Evolutionary conservation across 805 yeast genomes (phyloP), one percentile per base, ranked within the genome.

Genomic region (Saccharomycopsis vini): DNA sequence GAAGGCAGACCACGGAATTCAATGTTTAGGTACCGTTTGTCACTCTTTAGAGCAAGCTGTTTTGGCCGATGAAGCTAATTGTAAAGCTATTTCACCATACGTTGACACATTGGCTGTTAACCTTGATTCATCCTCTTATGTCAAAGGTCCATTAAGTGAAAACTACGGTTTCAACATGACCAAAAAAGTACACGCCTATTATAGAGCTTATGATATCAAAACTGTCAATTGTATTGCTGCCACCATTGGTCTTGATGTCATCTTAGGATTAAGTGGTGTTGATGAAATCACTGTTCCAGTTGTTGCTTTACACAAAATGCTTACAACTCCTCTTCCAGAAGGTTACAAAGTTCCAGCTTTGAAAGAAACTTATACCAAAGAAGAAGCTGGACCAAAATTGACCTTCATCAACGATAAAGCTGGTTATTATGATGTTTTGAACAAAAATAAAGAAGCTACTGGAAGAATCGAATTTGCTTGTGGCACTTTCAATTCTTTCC

Each of bases 21-120:
- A 51, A n/a, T 52, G 58, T 36, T 49, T 63, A 18, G 68, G 66
- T n/a, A 63, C 68, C 3, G 62, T 63, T 50, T 56, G 62, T 20
- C 64, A 60, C 43, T 54, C 63, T 10, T 46, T 62, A 23, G 62
- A 56, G 29, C 68, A 63, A 46, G 68, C 63, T 9, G 55, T 63
- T 20, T 44, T 60, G 16, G 65, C 67, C 7, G 65, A 65, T 7
- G 66, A 63, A 43, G 64, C 63, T 7, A 59, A 59, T 13, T 62
- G 66, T 46, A 50, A 44, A 13, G 57, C 58, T n/a, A 59, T 63
- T 32, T 57, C 65, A 3, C 61, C 67, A 3, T 63, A 63, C 43
- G 63, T 63, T 26, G 66, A 63, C 47, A 52, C 53, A 5, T 46
- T 60, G 28, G 49, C 50, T 26, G 56, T 50, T 23, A 56, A 56